A percentile compares a stretch with the other conserved stretches of the same genome.
phyloP scores from a whole-genome alignment of 2,329 filamentous ascomycete genomes.

The Phialophora tarda region DNA sequence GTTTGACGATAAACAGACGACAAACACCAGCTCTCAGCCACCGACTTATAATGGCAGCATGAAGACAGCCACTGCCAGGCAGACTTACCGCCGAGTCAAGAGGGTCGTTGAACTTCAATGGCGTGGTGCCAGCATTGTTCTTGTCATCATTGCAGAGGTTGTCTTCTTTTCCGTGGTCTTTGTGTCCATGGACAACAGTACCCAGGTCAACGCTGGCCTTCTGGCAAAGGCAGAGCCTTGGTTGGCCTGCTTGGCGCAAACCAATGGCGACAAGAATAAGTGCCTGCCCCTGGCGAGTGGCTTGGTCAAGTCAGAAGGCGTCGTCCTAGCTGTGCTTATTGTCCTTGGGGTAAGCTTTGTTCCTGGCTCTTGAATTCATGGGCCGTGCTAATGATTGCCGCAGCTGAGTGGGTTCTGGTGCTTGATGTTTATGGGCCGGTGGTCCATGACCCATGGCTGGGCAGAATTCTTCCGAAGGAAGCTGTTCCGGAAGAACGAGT shows the following conservation, averaged over 20 bases:
- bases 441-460: conserved; percentile 88
- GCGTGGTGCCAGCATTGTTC: conserved; percentile 87
- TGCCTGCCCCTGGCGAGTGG: conserved; percentile 67
- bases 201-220: conserved; percentile 62
- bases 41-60: conserved; percentile 78
- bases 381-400: conserved; percentile 39
- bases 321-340: conserved; percentile 79
- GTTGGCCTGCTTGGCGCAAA: conserved; percentile 71
- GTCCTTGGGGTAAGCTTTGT: conserved; percentile 71
- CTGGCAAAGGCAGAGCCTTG: conserved; percentile 66
- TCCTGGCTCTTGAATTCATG: conserved; percentile 24
- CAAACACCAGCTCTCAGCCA: conserved; percentile 68
- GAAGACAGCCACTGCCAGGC: conserved; percentile 78
- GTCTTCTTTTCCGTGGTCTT: conserved; percentile 94
- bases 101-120: conserved; percentile 91
- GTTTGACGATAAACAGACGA: conserved; percentile 72
- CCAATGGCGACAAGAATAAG: conserved; percentile 64
- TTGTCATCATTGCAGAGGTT: conserved; percentile 88
- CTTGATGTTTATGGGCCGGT: conserved; percentile 78
- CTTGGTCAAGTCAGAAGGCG: conserved; percentile 75
- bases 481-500: conserved; percentile 69
- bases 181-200: conserved; percentile 79
- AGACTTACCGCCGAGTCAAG: conserved; percentile 84
- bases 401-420: conserved; percentile 85
- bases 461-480: conserved; percentile 63